Percentiles rank a stretch among this genome's conserved stretches.
Conservation (phyloP, 2,329 filamentous ascomycete genomes). For the Hysterium pulicare region DNA sequence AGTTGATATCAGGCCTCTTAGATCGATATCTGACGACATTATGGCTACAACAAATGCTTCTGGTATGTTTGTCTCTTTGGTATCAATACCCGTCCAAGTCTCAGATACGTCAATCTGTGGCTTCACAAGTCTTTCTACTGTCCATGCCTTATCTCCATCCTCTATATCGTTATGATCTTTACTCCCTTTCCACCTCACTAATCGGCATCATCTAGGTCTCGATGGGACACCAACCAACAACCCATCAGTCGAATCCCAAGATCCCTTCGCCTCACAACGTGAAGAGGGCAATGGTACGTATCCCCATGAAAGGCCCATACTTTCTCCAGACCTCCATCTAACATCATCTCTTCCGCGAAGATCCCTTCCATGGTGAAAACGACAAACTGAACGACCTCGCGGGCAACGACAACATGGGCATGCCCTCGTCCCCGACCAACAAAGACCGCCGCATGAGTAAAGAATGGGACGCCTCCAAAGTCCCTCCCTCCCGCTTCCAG, state of each 20-base stretch:
- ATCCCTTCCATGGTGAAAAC: slow-evolving; percentile 21
- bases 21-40: slow-evolving; percentile 2
- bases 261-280: slow-evolving; percentile 22
- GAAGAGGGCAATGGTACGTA: slow-evolving; percentile 11
- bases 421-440: slow-evolving; percentile 11
- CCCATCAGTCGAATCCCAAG: slow-evolving; percentile 12
- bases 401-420: slow-evolving; percentile 18
- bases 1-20: slow-evolving; percentile 7
- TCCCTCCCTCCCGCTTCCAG: slow-evolving; percentile 65
- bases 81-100: neutral
- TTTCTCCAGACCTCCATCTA: neutral
- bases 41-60: slow-evolving; percentile 5
- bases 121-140: neutral
- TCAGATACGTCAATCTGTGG: no score
- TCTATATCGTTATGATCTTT: neutral
- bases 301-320: no score
- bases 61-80: slow-evolving; percentile 9
- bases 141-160: no score
- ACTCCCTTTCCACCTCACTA: neutral
- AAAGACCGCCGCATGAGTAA: slow-evolving; percentile 34
- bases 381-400: slow-evolving; percentile 21
- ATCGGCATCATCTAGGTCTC: slow-evolving; percentile 9
- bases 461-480: slow-evolving; percentile 60
- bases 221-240: slow-evolving; percentile 16
- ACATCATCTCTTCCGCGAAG: slow-evolving; percentile 3